Conservation (phyloP, 257 asterid species). For the Craterostigma plantagineum region DNA sequence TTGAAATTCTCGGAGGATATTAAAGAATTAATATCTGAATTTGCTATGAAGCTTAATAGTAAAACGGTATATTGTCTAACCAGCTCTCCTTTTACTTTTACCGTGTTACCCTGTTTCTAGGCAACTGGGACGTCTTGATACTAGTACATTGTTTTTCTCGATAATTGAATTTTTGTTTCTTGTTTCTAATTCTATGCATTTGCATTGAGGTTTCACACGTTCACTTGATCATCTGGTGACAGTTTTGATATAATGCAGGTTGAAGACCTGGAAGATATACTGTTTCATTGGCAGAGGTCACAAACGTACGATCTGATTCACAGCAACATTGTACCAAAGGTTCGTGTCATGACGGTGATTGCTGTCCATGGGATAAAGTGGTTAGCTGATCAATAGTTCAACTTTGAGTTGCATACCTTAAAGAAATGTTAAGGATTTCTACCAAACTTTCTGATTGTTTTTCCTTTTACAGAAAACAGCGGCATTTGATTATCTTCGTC, state of each 20-base stretch:
- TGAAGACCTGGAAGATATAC: constrained; percentile 40
- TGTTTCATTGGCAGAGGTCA: constrained; percentile 39
- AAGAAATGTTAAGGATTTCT: constrained; percentile 3
- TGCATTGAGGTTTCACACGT: constrained; percentile 3
- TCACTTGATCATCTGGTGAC: constrained; percentile 7
- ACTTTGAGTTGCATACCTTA: constrained; percentile 7
- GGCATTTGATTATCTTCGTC: constrained; percentile 19
- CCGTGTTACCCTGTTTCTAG: constrained; percentile 6
- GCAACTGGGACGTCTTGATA: constrained; percentile 1
- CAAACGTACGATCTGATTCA: constrained; percentile 39
- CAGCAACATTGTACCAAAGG: constrained; percentile 41
- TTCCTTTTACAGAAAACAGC: constrained; percentile 33
- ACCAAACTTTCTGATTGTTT: constrained; percentile 1
- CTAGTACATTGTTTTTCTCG: background rate
- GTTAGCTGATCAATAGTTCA: constrained; percentile 1
- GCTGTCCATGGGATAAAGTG: background rate
- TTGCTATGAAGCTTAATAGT: constrained; percentile 19
- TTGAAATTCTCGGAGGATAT: constrained; percentile 36
- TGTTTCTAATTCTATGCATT: constrained; percentile 5
- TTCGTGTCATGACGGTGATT: constrained; percentile 15
- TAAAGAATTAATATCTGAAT: constrained; percentile 24
- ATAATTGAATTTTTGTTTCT: constrained; percentile 2
- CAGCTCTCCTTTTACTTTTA: constrained; percentile 6
- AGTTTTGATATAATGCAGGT: constrained; percentile 27
- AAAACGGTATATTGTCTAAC: constrained; percentile 22